Conservation (phyloP, 2,329 filamentous ascomycete genomes). For the Colletotrichum acutatum region DNA sequence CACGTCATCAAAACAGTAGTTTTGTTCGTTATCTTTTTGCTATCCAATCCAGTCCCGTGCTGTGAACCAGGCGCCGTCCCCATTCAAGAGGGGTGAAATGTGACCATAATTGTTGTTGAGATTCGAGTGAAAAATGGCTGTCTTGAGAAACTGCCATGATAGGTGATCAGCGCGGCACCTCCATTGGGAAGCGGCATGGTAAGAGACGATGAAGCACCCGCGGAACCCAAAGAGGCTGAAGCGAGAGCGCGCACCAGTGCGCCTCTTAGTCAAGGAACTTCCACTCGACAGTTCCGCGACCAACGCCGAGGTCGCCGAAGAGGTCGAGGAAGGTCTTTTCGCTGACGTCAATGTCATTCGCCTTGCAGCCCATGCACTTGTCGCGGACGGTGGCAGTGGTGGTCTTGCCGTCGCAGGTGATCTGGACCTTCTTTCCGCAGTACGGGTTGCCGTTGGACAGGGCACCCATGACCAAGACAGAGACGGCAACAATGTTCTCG, state of each 20-base stretch:
- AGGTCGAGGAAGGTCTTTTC: conserved; percentile 66
- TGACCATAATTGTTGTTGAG: conserved; percentile 1
- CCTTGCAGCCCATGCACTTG: conserved; percentile 78
- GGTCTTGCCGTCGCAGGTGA: conserved; percentile 69
- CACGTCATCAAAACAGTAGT: conserved; percentile 30
- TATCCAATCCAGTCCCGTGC: conserved; percentile 28
- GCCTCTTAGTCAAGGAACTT: conserved; percentile 53
- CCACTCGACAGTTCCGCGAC: conserved; percentile 57
- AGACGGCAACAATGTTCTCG: conserved; percentile 76
- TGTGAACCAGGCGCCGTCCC: conserved; percentile 27
- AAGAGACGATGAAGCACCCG: neutral
- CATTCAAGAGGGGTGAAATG: neutral
- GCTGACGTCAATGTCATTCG: conserved; percentile 69
- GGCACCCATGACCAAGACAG: conserved; percentile 70
- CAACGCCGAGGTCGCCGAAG: conserved; percentile 55
- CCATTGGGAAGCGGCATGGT: conserved; percentile 10
- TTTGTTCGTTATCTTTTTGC: conserved; percentile 22
- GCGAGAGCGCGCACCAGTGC: neutral
- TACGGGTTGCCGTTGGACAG: conserved; percentile 74
- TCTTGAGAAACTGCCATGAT: neutral
- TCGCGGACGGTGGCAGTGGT: conserved; percentile 72
- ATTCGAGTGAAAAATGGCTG: conserved; percentile 5
- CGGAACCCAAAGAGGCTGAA: conserved; percentile 8
- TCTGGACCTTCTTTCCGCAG: conserved; percentile 76
- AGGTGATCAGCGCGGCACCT: neutral